Evolutionary conservation across 2,329 filamentous ascomycete species (phyloP).

Genomic region (Arachnomyces sp.): DNA sequence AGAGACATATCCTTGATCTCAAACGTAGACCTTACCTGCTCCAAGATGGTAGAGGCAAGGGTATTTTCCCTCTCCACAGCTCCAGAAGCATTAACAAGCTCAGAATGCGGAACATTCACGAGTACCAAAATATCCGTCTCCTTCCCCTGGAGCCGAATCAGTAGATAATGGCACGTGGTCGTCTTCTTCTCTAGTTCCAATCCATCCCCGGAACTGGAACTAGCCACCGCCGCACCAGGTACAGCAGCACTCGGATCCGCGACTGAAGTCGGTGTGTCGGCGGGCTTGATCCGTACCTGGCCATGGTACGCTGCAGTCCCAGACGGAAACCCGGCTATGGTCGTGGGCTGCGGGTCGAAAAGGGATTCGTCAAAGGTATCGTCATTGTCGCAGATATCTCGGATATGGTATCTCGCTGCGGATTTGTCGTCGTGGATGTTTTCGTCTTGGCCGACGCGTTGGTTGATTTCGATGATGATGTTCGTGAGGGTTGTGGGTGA

Average conservation of each 20-base stretch:
- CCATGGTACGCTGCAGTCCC: conserved; percentile 5
- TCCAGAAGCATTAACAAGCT: conserved; percentile 63
- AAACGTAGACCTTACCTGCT: conserved; percentile 59
- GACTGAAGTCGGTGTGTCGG: no score
- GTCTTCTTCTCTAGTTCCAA: conserved; percentile 11
- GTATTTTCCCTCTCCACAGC: conserved; percentile 60
- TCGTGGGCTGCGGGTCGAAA: conserved; percentile 42
- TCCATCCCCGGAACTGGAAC: no score
- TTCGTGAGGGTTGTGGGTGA: conserved; percentile 74
- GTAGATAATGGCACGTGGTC: conserved; percentile 60
- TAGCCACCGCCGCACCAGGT: conserved; percentile 7
- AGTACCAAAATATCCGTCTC: conserved; percentile 75
- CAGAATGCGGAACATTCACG: conserved; percentile 78
- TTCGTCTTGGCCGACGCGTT: conserved; percentile 52
- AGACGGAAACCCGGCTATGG: conserved; percentile 44
- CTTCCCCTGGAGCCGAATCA: conserved; percentile 67
- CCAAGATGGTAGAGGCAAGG: conserved; percentile 25
- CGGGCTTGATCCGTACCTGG: no score
- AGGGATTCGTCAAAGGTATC: no score
- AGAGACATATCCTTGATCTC: conserved; percentile 73
- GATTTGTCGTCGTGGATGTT: conserved; percentile 49
- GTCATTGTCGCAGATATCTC: conserved; percentile 60
- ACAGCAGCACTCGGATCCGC: conserved; percentile 14
- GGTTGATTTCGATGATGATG: conserved; percentile 82
- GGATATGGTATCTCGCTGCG: conserved; percentile 60